A percentile compares a stretch with the other conserved stretches of the same genome.
These are phyloP conservation scores for Micromonas commoda DNA, from an alignment of 139 green algal species.

Conservation along the genomic window DNA sequence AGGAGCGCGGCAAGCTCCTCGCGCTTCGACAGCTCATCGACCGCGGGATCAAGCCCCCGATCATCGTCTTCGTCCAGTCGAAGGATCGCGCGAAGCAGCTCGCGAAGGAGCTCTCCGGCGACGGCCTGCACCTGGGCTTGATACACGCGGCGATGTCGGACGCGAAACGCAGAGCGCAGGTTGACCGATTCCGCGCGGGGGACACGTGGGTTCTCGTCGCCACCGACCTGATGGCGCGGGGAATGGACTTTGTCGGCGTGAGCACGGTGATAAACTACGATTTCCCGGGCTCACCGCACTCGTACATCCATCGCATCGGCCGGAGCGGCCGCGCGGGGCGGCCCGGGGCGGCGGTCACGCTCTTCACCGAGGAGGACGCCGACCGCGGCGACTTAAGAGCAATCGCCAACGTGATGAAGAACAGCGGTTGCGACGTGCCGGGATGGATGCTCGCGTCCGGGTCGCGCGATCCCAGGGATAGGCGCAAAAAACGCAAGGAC, in stretches of 20 bases:
- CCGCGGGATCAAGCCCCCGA: constrained; percentile 59
- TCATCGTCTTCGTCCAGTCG: constrained; percentile 85
- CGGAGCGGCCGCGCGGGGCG: constrained; percentile 40
- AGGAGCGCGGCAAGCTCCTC: constrained; percentile 83
- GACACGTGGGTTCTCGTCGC: constrained; percentile 83
- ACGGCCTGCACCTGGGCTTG: constrained; percentile 71
- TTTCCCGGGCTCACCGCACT: constrained; percentile 66
- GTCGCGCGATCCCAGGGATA: neutral
- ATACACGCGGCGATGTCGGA: constrained; percentile 60
- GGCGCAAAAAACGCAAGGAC: neutral
- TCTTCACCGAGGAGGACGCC: constrained; percentile 46
- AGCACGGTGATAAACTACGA: constrained; percentile 95
- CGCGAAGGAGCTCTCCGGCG: constrained; percentile 72
- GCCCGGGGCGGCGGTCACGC: constrained; percentile 34
- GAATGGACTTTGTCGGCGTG: constrained; percentile 89
- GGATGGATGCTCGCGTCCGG: constrained; percentile 37
- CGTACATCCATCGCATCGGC: constrained; percentile 84
- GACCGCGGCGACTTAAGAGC: constrained; percentile 3
- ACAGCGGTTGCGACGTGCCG: constrained; percentile 40
- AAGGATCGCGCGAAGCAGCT: constrained; percentile 75
- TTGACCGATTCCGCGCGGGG: constrained; percentile 40
- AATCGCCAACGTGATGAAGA: constrained; percentile 28
- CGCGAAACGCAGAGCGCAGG: constrained; percentile 5
- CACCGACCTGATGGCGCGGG: constrained; percentile 85
- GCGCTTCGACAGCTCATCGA: constrained; percentile 79